phyloP scores from a whole-genome alignment of 192 early-diverging fungal species.

The Backusella circina region DNA sequence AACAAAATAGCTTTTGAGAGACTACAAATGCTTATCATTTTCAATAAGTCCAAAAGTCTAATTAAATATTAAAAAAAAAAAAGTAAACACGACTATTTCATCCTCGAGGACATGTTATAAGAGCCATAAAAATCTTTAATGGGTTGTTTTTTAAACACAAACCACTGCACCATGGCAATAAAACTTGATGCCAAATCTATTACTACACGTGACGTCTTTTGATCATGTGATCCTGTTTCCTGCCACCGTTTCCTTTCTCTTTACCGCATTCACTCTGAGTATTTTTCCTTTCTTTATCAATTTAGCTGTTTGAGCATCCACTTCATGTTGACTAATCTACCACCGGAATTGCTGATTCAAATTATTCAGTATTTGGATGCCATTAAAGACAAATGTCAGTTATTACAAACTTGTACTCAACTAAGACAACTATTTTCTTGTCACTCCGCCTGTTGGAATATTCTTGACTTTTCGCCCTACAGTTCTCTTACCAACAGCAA shows the following conservation, averaged over 20 bases:
- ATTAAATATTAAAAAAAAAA: too few relatives aligned
- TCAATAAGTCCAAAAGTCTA: too few relatives aligned
- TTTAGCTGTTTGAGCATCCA: neutral
- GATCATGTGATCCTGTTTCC: neutral
- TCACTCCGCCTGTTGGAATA: slow-evolving; percentile 15
- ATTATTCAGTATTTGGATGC: slow-evolving; percentile 9
- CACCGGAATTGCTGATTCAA: slow-evolving; percentile 21
- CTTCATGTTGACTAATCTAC: slow-evolving; percentile 6
- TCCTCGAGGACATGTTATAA: too few relatives aligned
- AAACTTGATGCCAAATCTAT: neutral
- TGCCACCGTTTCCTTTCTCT: neutral
- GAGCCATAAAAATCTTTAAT: too few relatives aligned
- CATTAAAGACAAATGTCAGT: slow-evolving; percentile 18
- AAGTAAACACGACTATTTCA: too few relatives aligned
- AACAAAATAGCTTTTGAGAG: too few relatives aligned
- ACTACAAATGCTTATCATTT: too few relatives aligned
- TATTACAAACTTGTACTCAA: slow-evolving; percentile 8
- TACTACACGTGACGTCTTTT: neutral
- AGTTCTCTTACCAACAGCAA: slow-evolving; percentile 2
- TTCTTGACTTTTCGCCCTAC: slow-evolving; percentile 23
- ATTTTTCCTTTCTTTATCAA: neutral
- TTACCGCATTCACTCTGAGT: neutral
- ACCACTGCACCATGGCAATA: neutral
- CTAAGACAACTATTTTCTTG: slow-evolving; percentile 12
- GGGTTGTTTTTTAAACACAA: too few relatives aligned